Conservation (phyloP, 495 filamentous ascomycete genomes). For the Glarea lozoyensis region DNA sequence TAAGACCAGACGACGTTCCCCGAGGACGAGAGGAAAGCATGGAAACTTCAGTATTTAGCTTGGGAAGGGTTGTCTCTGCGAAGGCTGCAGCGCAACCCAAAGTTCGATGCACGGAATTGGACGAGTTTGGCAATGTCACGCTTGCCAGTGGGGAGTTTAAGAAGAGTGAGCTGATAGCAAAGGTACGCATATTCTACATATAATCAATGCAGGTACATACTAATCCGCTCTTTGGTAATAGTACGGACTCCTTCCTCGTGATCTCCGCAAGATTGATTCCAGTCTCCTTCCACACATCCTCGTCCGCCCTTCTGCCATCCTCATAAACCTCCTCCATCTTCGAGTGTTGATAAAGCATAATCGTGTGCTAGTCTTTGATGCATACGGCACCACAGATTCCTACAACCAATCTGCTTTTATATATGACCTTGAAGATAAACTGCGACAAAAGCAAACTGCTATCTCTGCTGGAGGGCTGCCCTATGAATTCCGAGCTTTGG, state of each 20-base stretch:
- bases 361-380: conserved; percentile 89
- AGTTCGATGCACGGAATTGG: conserved; percentile 89
- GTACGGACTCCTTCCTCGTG: conserved; percentile 92
- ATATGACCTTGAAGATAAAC: conserved; percentile 69
- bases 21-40: conserved; percentile 38
- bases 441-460: conserved; percentile 41
- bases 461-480: conserved; percentile 46
- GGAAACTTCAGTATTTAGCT: conserved; percentile 42
- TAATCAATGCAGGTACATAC: conserved; percentile 5
- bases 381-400: conserved; percentile 88
- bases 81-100: conserved; percentile 73
- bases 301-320: conserved; percentile 85
- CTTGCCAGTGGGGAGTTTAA: conserved; percentile 93
- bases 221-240: conserved; percentile 29
- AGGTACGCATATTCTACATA: conserved; percentile 45
- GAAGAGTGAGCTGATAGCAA: conserved; percentile 92
- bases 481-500: conserved; percentile 68
- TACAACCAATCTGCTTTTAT: conserved; percentile 95
- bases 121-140: conserved; percentile 88
- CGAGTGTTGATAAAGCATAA: conserved; percentile 91
- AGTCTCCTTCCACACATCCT: conserved; percentile 95
- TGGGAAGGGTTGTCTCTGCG: conserved; percentile 52
- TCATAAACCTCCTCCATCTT: conserved; percentile 90
- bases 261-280: conserved; percentile 97
- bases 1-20: conserved; percentile 44